Evolutionary conservation across 139 green algal species (phyloP).

Genomic region (Tetratostichococcus sp.): DNA sequence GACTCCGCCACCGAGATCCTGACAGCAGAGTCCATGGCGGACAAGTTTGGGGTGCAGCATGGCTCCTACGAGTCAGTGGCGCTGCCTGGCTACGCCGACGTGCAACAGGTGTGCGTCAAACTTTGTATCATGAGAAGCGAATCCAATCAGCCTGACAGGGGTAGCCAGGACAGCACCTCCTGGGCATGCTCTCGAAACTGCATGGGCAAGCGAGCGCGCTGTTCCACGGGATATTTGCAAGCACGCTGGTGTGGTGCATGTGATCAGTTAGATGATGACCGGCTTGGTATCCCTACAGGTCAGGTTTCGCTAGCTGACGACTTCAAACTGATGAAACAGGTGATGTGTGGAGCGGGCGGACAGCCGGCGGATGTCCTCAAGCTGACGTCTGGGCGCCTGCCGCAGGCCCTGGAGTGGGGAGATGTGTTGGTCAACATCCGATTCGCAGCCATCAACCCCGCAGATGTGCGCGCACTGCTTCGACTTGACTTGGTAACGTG

Average conservation of each 20-base stretch:
- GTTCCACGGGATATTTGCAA: too few species aligned
- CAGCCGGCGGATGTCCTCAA: constrained; percentile 35
- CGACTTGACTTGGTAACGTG: too few species aligned
- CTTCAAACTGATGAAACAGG: too few species aligned
- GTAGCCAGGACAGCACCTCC: too few species aligned
- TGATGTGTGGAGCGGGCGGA: constrained; percentile 31
- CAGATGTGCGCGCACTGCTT: constrained; percentile 43
- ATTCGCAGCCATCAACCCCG: constrained; percentile 59
- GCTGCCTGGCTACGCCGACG: constrained; percentile 27
- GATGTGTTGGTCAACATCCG: constrained; percentile 70
- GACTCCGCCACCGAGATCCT: constrained; percentile 39
- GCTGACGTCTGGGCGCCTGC: constrained; percentile 41
- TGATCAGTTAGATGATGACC: too few species aligned
- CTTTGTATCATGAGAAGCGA: background rate
- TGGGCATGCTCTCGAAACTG: too few species aligned
- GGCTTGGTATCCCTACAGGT: too few species aligned
- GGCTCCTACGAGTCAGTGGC: constrained; percentile 66
- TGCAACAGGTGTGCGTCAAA: background rate
- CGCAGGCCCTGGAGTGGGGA: constrained; percentile 74
- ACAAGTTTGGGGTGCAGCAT: constrained; percentile 72
- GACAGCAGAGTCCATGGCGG: constrained; percentile 58
- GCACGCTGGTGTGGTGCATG: too few species aligned
- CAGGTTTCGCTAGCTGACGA: too few species aligned
- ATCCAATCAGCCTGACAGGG: too few species aligned
- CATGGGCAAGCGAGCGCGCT: too few species aligned